phyloP scores from a whole-genome alignment of 495 filamentous ascomycete genomes.

The Xylona heveae region DNA sequence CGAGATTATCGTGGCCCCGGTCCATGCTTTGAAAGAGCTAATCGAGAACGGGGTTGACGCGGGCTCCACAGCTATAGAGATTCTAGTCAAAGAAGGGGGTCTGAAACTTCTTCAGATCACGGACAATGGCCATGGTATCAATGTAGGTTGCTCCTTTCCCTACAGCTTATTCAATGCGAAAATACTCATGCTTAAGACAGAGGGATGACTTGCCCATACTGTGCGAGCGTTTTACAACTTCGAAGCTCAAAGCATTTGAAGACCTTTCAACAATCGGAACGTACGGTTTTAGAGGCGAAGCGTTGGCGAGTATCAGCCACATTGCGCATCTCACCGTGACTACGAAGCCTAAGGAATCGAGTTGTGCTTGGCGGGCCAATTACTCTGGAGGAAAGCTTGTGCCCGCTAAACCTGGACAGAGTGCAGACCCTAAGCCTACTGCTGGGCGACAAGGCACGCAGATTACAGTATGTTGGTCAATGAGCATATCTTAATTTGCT shows the following conservation, averaged over 20 bases:
- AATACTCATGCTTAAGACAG: constrained; percentile 6
- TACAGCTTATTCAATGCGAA: neutral
- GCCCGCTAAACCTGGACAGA: constrained; percentile 82
- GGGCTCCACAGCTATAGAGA: constrained; percentile 76
- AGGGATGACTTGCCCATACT: constrained; percentile 75
- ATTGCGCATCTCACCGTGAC: constrained; percentile 92
- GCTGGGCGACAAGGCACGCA: constrained; percentile 91
- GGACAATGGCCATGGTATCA: constrained; percentile 93
- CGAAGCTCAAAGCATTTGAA: constrained; percentile 87
- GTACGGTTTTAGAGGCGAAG: constrained; percentile 95
- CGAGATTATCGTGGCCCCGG: constrained; percentile 94
- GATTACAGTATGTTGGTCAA: constrained; percentile 52
- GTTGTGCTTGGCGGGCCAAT: constrained; percentile 72
- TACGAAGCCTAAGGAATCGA: constrained; percentile 76
- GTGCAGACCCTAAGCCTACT: constrained; percentile 64
- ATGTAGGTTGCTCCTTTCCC: constrained; percentile 31
- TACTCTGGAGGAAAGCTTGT: constrained; percentile 71
- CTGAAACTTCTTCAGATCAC: constrained; percentile 93
- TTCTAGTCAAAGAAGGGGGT: constrained; percentile 90
- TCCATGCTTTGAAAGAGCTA: constrained; percentile 91
- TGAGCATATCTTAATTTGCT: neutral
- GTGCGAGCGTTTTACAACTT: constrained; percentile 93
- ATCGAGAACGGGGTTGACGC: constrained; percentile 98
- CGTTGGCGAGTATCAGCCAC: constrained; percentile 94
- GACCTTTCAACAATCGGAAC: constrained; percentile 81